Percentiles rank a stretch among this genome's conserved stretches.
phyloP scores from a whole-genome alignment of 108 stramenopile genomes.

The Mayamaea pseudoterrestris region DNA sequence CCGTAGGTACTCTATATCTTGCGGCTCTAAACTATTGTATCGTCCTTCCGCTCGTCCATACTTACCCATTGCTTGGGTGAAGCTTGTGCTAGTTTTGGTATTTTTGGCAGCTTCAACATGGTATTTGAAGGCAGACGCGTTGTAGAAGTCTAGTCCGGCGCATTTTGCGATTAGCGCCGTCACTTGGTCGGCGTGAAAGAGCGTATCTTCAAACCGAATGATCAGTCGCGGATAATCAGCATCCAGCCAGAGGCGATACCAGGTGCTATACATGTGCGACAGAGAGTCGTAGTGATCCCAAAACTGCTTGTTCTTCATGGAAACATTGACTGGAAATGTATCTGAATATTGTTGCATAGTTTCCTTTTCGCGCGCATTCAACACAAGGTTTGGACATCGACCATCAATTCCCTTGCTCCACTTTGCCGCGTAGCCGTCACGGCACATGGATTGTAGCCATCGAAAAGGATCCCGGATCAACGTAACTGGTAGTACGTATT shows the following conservation, averaged over 20 bases:
- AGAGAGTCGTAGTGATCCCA: conserved; percentile 29
- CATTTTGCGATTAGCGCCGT: conserved; percentile 46
- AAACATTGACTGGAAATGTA: background rate
- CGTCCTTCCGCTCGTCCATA: conserved; percentile 15
- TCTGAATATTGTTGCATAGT: background rate
- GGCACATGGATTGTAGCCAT: conserved; percentile 57
- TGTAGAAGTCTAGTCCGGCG: conserved; percentile 35
- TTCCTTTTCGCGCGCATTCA: background rate
- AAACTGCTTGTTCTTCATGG: background rate
- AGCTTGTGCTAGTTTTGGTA: conserved; percentile 24
- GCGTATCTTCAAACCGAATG: conserved; percentile 68
- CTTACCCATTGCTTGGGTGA: conserved; percentile 48
- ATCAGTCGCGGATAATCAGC: conserved; percentile 65
- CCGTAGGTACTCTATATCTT: background rate
- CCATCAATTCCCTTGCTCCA: background rate
- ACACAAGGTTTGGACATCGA: conserved; percentile 3
- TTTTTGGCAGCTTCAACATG: conserved; percentile 7
- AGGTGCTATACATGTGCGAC: conserved; percentile 50
- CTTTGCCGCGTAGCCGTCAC: background rate
- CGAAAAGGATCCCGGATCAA: conserved; percentile 70
- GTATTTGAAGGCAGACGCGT: background rate
- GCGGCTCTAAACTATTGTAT: background rate
- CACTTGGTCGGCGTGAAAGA: conserved; percentile 50
- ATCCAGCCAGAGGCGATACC: conserved; percentile 55
- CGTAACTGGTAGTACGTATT: conserved; percentile 38